Base-by-base conservation (phyloP, 306 rosid genomes). In the Malus sylvestris region DNA sequence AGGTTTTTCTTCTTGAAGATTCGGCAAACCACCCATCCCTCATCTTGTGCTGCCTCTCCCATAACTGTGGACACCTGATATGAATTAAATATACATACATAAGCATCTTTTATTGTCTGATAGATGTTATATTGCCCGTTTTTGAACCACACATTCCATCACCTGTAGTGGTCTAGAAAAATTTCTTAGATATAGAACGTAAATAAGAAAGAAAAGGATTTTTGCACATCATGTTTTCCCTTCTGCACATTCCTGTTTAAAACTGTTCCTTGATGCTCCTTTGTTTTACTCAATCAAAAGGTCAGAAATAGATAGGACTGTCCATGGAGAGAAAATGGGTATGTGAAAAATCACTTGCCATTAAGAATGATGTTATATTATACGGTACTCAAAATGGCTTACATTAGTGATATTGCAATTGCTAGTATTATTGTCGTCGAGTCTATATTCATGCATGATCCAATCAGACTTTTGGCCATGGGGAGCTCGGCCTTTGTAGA, bases 381-480 rank as follows among this genome's bases (percentile, higher is more conserved):
- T n/a, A 59, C 8, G 55, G 64, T 59, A 35, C 4, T 18, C 5
- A 4, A n/a, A 70, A 55, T 42, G 59, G 70, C 93, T 84, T 81
- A 95, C 96, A 86, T 82, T 71, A 69, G 42, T 83, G 55, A 81
- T 40, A 67, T 78, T 79, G 55, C 20, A 51, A 3, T 4, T 61
- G 80, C 19, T 59, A 10, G 55, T 72, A n/a, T 68, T 88, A 77
- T 53, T 92, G 20, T 92, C 97, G 14, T 95, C 97, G 1, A 92
- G 90, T 25, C 98, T 86, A 53, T 95, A 95, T 68, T 95, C 98
- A 69, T 95, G 98, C 97, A 95, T 95, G 83, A 95, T 95, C 97
- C 97, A 95, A 70, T 92, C 96, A 4, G 97, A 95, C 71, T 95
- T 95, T 8, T 77, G 93, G 64, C 98, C 98, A 9, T 92, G 98